Evolutionary conservation across 352 stramenopile species (phyloP).

Genomic region (Globisporangium cylindrosporum): DNA sequence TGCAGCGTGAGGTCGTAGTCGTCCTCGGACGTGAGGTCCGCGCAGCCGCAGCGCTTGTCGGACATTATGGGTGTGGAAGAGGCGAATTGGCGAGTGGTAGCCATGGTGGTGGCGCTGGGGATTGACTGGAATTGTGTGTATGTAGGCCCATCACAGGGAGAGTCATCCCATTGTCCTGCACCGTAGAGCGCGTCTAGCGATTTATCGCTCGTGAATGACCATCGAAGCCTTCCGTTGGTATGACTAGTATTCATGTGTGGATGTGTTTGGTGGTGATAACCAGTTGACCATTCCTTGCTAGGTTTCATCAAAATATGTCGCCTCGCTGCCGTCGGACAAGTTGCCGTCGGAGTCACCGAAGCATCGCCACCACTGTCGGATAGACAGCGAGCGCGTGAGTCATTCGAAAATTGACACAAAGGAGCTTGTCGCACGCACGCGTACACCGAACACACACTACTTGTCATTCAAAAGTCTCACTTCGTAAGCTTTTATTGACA

Average conservation of each 20-base stretch:
- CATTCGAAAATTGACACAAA: neutral
- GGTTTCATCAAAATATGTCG: neutral
- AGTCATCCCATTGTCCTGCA: neutral
- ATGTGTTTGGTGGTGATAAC: neutral
- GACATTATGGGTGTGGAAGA: conserved; percentile 23
- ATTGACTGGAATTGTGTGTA: neutral
- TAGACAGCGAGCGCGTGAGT: neutral
- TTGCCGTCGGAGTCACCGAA: neutral
- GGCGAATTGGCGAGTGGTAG: neutral
- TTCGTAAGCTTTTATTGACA: neutral
- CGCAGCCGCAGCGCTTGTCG: conserved; percentile 42
- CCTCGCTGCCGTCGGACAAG: neutral
- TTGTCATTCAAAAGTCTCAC: neutral
- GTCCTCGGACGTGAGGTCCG: conserved; percentile 24
- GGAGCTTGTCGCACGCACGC: neutral
- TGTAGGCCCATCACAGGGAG: too few relatives aligned
- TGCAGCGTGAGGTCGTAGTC: conserved; percentile 54
- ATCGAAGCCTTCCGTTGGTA: neutral
- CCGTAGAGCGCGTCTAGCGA: neutral
- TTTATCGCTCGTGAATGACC: neutral
- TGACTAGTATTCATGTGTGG: neutral
- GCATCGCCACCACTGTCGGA: neutral
- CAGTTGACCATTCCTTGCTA: neutral
- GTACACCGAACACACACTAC: neutral
- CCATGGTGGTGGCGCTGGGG: neutral